Percentiles rank a stretch among this genome's conserved stretches.
Conservation (phyloP, 2,329 filamentous ascomycete genomes). For the Verticillium tricorpus region DNA sequence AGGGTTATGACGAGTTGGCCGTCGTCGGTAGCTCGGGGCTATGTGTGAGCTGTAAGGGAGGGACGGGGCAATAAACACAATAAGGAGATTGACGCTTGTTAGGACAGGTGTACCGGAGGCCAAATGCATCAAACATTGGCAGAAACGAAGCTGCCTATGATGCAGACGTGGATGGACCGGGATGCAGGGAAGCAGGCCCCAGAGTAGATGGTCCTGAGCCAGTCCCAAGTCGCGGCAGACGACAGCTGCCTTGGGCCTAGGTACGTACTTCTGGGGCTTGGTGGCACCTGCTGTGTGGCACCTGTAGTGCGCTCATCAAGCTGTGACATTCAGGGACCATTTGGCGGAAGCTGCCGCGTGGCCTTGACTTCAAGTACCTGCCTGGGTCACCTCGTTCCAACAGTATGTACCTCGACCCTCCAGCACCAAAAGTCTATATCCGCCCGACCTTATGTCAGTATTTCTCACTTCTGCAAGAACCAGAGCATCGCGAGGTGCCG, state of each 20-base stretch:
- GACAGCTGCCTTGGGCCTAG: background rate
- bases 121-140: background rate
- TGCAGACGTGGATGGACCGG: background rate
- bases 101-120: background rate
- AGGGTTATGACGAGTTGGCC: background rate
- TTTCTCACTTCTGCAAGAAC: too few species aligned
- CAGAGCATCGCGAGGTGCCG: too few species aligned
- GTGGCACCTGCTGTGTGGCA: background rate
- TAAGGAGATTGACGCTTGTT: background rate
- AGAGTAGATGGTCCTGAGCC: background rate
- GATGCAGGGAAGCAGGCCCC: background rate
- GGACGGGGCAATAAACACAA: background rate
- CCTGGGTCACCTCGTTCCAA: too few species aligned
- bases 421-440: too few species aligned
- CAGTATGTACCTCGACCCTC: too few species aligned
- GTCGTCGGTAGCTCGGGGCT: background rate
- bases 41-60: background rate
- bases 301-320: background rate
- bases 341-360: constrained; percentile 10
- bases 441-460: too few species aligned
- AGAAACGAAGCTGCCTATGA: background rate
- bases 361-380: constrained; percentile 3
- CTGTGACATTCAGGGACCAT: background rate
- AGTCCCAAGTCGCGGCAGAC: background rate
- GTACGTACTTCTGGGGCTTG: background rate